A percentile compares a stretch with the other conserved stretches of the same genome.
These are phyloP conservation scores for Petunia hybrid DNA, from an alignment of 305 asterid species.

Conservation along the genomic window DNA sequence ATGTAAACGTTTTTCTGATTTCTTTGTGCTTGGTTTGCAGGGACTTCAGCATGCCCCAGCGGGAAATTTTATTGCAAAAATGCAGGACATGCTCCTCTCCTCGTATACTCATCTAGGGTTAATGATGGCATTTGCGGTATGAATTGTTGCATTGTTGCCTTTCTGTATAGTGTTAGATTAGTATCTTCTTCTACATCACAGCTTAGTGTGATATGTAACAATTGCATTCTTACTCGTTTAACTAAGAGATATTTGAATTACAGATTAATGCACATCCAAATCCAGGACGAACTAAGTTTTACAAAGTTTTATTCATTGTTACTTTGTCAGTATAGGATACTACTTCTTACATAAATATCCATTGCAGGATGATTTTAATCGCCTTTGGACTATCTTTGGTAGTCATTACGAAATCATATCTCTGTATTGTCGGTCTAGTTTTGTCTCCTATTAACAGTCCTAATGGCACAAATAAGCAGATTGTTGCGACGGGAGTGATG, in stretches of 20 bases:
- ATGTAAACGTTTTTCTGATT: conserved; percentile 19
- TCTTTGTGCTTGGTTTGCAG: conserved; percentile 54
- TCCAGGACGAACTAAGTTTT: neutral
- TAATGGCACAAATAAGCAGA: conserved; percentile 60
- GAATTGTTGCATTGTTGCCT: conserved; percentile 18
- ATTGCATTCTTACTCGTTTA: neutral
- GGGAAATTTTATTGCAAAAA: conserved; percentile 92
- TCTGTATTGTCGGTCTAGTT: conserved; percentile 7
- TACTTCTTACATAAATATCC: conserved; percentile 4
- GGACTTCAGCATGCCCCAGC: conserved; percentile 95
- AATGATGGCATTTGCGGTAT: conserved; percentile 97
- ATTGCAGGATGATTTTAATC: neutral
- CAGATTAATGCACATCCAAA: neutral
- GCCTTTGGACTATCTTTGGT: conserved; percentile 13
- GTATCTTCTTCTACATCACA: conserved; percentile 5
- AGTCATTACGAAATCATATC: neutral
- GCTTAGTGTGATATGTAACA: conserved; percentile 10
- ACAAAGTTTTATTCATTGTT: neutral
- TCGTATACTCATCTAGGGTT: conserved; percentile 85
- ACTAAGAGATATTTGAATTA: neutral
- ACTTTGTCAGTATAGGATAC: conserved; percentile 22
- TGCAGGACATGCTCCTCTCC: conserved; percentile 77
- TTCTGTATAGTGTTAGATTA: neutral
- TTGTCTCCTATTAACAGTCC: conserved; percentile 11
- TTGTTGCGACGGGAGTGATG: conserved; percentile 99